Base-by-base conservation (phyloP, 805 yeast species). In the Wickerhamomyces queroliae region DNA sequence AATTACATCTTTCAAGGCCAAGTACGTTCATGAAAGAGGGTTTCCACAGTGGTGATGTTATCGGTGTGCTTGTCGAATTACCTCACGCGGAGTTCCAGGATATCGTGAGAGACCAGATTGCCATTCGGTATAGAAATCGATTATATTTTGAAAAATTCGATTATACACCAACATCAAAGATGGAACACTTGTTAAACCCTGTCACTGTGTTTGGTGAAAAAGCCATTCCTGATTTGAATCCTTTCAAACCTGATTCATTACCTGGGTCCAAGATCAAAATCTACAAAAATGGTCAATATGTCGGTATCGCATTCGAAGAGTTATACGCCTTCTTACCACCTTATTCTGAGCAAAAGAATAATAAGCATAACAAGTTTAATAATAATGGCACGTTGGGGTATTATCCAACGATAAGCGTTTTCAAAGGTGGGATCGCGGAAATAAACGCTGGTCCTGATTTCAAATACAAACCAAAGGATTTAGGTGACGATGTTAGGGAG, bases 321-420 rank as follows among this genome's bases (percentile, higher is more conserved):
- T 58, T 91, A 29, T 78, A 76, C 45, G 83, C 88, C 20, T 90
- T 87, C 53, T 59, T 84, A 36, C 96, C 97, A 1, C 90, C 95
- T 3, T 70, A 80, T 41, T 76, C 90, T 30, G 80, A 76, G 44
- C 61, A 72, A 33, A 65, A 64, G 33, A 64, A 63, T 39, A 63
- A 64, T 44, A 70, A 67, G 32, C 62, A 58, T 31, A 62, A 60
- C 40, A 59, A 66, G 61, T 46, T 64, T 53, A 76, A 51, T 12
- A 95, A 93, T 56, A 96, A 93, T 56, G 95, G 95, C 1, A 66
- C 77, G 32, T 62, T 88, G 39, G 99, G 98, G 0, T 93, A 93
- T 57, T 93, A 80, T 61, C 98, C 99, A 2, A 86, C 89, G 66
- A 70, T 87, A 25, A 84, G 95, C 39, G 84, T 83, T 20, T 93